These are phyloP conservation scores for Agastache rugosa DNA, from an alignment of 257 asterid genomes.

Conservation along the genomic window DNA sequence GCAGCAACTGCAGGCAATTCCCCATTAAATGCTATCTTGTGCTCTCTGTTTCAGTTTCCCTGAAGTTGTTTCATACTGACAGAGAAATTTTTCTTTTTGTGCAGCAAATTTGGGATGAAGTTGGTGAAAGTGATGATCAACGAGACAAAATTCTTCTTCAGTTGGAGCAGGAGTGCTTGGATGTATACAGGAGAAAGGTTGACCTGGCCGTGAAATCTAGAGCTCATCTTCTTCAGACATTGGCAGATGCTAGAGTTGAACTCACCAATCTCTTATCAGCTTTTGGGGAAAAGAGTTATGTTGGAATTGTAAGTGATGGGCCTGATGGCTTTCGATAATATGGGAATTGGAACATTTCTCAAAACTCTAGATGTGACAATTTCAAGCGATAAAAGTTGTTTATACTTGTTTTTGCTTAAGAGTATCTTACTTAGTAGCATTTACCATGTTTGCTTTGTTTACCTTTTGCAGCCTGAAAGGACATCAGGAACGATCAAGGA, in stretches of 20 bases:
- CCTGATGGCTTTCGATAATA: not conserved
- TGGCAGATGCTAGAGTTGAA: slow-evolving; percentile 93
- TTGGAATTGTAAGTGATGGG: slow-evolving; percentile 70
- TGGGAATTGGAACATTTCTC: slow-evolving; percentile 23
- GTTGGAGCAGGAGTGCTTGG: slow-evolving; percentile 92
- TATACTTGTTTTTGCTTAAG: slow-evolving; percentile 1
- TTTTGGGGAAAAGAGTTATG: slow-evolving; percentile 79
- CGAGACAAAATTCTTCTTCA: slow-evolving; percentile 90
- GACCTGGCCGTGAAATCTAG: slow-evolving; percentile 88
- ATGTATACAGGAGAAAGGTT: slow-evolving; percentile 90
- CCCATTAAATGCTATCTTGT: not conserved
- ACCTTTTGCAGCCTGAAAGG: slow-evolving; percentile 75
- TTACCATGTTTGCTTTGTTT: slow-evolving; percentile 20
- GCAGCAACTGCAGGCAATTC: slow-evolving; percentile 75
- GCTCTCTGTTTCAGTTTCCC: slow-evolving; percentile 26
- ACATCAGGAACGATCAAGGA: slow-evolving; percentile 94
- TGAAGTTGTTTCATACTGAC: slow-evolving; percentile 27
- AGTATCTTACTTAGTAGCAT: not conserved
- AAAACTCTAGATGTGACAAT: slow-evolving; percentile 10
- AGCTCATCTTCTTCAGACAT: slow-evolving; percentile 79
- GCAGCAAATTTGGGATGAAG: slow-evolving; percentile 98
- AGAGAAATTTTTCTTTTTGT: slow-evolving; percentile 30
- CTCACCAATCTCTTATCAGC: slow-evolving; percentile 84
- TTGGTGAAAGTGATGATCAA: slow-evolving; percentile 87
- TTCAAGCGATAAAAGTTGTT: not conserved